phyloP scores from a whole-genome alignment of 1,284 basidiomycete species.

The Ceraceosorus bombacis region DNA sequence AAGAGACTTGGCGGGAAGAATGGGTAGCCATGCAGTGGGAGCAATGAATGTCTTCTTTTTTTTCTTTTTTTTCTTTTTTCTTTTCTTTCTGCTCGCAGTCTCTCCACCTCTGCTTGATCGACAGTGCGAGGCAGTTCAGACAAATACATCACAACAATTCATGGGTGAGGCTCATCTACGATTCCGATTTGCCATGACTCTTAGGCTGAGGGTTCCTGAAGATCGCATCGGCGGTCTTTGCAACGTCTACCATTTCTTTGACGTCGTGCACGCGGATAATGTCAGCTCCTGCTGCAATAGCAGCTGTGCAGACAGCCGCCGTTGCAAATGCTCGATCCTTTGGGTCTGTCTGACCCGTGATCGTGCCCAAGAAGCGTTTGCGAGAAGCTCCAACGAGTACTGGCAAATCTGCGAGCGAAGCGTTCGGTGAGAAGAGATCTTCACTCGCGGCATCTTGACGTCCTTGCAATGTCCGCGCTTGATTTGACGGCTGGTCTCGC shows the following conservation, averaged over 20 bases:
- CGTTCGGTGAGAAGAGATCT: slow-evolving; percentile 16
- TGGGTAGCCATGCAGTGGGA: slow-evolving; percentile 33
- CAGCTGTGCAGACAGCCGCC: slow-evolving; percentile 67
- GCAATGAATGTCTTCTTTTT: slow-evolving; percentile 7
- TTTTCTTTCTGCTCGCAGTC: too few species aligned
- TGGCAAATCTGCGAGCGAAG: slow-evolving; percentile 31
- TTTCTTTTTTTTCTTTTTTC: too few species aligned
- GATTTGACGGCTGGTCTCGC: too few species aligned
- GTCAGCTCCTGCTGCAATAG: slow-evolving; percentile 62
- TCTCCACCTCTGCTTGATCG: too few species aligned
- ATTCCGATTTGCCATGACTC: too few species aligned
- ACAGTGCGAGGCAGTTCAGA: too few species aligned
- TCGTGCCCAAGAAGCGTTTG: slow-evolving; percentile 40
- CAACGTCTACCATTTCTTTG: slow-evolving; percentile 60
- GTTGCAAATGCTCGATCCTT: slow-evolving; percentile 72
- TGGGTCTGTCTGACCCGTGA: slow-evolving; percentile 52
- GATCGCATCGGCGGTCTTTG: slow-evolving; percentile 56
- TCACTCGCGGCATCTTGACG: neutral
- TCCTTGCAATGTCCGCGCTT: neutral
- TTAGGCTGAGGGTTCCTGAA: neutral
- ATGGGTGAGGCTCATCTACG: too few species aligned
- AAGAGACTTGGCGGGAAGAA: slow-evolving; percentile 35
- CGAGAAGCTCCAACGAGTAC: slow-evolving; percentile 38
- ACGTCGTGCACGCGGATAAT: slow-evolving; percentile 81
- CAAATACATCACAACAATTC: too few species aligned